phyloP scores from a whole-genome alignment of 768 basidiomycete genomes.

The Filobasidium floriforme region DNA sequence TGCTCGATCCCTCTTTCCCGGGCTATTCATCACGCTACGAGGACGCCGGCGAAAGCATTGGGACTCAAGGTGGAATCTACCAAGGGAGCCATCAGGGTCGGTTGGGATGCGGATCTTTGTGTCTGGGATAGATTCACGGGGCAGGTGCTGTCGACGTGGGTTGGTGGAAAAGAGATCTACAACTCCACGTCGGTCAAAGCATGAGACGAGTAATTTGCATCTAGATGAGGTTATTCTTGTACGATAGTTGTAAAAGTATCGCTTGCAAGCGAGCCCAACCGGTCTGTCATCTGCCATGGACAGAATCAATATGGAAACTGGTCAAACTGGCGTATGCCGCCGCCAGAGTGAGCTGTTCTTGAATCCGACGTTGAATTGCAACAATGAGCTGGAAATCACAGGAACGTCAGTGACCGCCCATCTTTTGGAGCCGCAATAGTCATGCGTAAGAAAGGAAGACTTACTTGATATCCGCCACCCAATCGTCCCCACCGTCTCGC shows the following conservation, averaged over 20 bases:
- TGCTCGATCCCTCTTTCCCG: constrained; percentile 75
- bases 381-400: constrained; percentile 55
- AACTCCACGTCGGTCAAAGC: background rate
- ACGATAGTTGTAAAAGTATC: background rate
- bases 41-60: constrained; percentile 76
- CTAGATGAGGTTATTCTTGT: too few relatives aligned
- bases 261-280: background rate
- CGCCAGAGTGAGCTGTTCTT: constrained; percentile 42
- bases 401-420: background rate
- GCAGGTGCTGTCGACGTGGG: constrained; percentile 53
- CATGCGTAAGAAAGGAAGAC: constrained; percentile 3
- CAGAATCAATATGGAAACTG: too few relatives aligned
- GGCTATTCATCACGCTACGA: constrained; percentile 77
- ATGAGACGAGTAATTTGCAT: too few relatives aligned
- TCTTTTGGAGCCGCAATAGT: too few relatives aligned
- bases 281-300: too few relatives aligned
- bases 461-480: constrained; percentile 84
- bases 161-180: constrained; percentile 54
- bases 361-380: constrained; percentile 93
- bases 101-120: constrained; percentile 79
- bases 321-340: constrained; percentile 24
- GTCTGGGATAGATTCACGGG: constrained; percentile 62
- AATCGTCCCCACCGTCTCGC: constrained; percentile 66
- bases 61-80: constrained; percentile 57
- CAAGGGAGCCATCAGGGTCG: constrained; percentile 72